phyloP scores from a whole-genome alignment of 208 protist genomes.

The Trypanosoma platydactyli region DNA sequence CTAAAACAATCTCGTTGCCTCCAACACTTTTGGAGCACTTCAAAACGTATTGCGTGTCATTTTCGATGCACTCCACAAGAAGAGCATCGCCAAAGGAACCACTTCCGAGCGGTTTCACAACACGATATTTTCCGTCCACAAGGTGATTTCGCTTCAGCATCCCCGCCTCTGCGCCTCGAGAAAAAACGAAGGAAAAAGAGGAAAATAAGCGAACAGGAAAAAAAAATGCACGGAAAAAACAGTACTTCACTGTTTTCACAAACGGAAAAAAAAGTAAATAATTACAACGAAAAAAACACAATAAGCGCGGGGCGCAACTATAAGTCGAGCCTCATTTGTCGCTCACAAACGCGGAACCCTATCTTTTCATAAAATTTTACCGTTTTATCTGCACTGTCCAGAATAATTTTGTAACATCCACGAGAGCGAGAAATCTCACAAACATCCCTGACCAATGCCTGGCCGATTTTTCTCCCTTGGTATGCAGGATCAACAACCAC shows the following conservation, averaged over 20 bases:
- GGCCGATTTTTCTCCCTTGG: slow-evolving; percentile 56
- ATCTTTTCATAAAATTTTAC: slow-evolving; percentile 65
- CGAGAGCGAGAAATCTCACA: slow-evolving; percentile 37
- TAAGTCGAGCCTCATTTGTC: slow-evolving; percentile 76
- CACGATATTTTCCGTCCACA: slow-evolving; percentile 20
- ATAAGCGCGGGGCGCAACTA: background rate
- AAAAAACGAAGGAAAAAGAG: background rate
- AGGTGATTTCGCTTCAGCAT: slow-evolving; percentile 10
- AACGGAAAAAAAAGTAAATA: background rate
- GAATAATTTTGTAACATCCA: slow-evolving; percentile 87
- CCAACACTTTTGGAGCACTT: slow-evolving; percentile 44
- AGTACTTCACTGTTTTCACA: background rate
- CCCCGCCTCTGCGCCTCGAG: background rate
- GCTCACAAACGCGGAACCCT: slow-evolving; percentile 58
- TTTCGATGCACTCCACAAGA: slow-evolving; percentile 32
- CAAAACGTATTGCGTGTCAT: slow-evolving; percentile 36
- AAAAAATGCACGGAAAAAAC: background rate
- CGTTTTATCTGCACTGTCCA: slow-evolving; percentile 63
- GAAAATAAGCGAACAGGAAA: slow-evolving; percentile 4
- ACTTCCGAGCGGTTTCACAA: slow-evolving; percentile 32
- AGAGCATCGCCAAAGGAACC: slow-evolving; percentile 55
- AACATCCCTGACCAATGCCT: slow-evolving; percentile 48
- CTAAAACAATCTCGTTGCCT: slow-evolving; percentile 26
- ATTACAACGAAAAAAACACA: background rate
- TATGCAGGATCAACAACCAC: slow-evolving; percentile 69